A percentile compares a stretch with the other conserved stretches of the same genome.
Evolutionary conservation across 208 protist genomes (phyloP).

Genomic region (Porcisia deanei): DNA sequence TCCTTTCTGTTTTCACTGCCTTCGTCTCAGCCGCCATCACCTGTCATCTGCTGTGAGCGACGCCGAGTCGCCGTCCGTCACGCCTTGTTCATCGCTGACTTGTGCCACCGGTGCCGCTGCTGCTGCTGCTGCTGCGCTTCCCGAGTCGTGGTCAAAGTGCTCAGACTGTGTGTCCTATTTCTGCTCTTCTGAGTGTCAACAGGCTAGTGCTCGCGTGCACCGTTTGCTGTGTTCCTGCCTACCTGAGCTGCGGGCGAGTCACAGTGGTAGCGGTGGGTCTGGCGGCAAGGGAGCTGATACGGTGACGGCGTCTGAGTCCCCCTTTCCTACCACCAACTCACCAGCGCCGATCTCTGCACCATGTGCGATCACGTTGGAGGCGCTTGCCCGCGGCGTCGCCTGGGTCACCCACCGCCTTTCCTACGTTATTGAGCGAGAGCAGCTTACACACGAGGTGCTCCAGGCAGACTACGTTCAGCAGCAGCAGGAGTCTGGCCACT

Average conservation of each 20-base stretch:
- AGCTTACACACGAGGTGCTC: conserved; percentile 47
- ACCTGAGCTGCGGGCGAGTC: conserved; percentile 25
- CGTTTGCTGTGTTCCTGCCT: conserved; percentile 56
- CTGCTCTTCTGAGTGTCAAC: conserved; percentile 55
- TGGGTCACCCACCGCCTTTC: conserved; percentile 57
- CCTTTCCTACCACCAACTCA: not conserved
- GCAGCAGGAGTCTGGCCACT: not conserved
- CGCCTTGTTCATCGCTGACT: not conserved
- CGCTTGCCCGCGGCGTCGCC: conserved; percentile 66
- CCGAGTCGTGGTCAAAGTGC: conserved; percentile 36
- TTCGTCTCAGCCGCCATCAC: conserved; percentile 35
- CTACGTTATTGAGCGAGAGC: conserved; percentile 39
- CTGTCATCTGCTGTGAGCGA: not conserved
- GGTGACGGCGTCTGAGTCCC: not conserved
- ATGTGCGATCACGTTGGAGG: conserved; percentile 57
- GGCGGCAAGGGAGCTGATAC: not conserved
- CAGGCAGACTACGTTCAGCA: conserved; percentile 29
- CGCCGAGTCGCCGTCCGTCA: not conserved
- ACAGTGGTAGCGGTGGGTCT: not conserved
- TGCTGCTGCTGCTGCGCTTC: not conserved
- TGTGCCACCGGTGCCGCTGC: not conserved
- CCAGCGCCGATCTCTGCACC: not conserved
- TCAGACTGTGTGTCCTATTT: conserved; percentile 54
- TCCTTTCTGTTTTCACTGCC: conserved; percentile 74
- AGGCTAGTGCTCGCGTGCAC: conserved; percentile 37